Base-by-base conservation (phyloP, 2,329 filamentous ascomycete species). In the Nannizziopsis barbatae region DNA sequence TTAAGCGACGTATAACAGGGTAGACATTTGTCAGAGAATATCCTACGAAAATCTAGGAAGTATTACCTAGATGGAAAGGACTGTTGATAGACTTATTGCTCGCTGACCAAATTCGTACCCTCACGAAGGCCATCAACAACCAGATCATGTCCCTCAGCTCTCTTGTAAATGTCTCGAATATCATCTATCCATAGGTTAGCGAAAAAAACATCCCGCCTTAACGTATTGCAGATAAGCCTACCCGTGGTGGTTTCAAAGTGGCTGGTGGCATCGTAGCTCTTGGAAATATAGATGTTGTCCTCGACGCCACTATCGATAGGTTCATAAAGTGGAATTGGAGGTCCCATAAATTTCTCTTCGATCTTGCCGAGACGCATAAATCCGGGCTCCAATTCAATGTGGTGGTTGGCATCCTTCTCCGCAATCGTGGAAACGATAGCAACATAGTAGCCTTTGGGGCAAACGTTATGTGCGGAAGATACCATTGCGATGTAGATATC, bases 391-490 rank as follows among this genome's bases (percentile, higher is more conserved):
- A 98, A 81, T 74, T 98, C 92, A 50, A 95, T 75, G 70, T 98
- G 92, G 71, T 95, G 89, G 77, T 98, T 96, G 56, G 86, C 82
- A 53, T 81, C 73, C 39, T 81, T 83, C 75, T 98, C 93, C 55
- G 92, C 87, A 63, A 98, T 95, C 52, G 92, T 98, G 42, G 88
- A 95, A 56, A 98, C 90, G 53, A 96, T 98, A 60, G 92, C 92
- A 59, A 98, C 87, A 75, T 93, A 98, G 79, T 95, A 96, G 53
- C 90, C 90, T 78, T 95, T 94, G 61, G 93, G 92, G 74, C 90
- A 96, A 59, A 98, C 93, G 61, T 94, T 96, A 75, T 98, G 93
- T 33, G 89, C 86, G 35, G 86, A 87, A 1, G 89, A 95, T 51
- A 98, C 88, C 66, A 92, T 85, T 50, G 92, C 90, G 63, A 98